Conservation (phyloP, 2,329 filamentous ascomycete species). For the Neopestalotiopsis clavispora region DNA sequence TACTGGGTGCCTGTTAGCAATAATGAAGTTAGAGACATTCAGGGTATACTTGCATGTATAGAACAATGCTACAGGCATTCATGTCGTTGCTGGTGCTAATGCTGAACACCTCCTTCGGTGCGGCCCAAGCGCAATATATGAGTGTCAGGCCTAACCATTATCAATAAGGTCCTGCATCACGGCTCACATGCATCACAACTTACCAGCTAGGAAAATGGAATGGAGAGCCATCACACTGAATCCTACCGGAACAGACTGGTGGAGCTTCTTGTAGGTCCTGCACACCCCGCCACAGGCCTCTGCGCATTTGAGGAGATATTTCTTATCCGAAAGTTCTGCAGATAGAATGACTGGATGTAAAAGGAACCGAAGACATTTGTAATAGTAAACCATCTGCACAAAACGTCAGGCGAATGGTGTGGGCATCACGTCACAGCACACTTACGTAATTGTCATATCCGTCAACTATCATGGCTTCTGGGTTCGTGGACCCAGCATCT, state of each 20-base stretch:
- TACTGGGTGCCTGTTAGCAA: neutral
- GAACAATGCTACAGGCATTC: conserved; percentile 31
- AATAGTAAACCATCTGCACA: conserved; percentile 31
- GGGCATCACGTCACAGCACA: neutral
- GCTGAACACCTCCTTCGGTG: conserved; percentile 26
- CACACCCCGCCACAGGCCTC: conserved; percentile 34
- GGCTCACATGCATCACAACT: neutral
- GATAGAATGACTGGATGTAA: conserved; percentile 28
- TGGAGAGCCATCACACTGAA: conserved; percentile 35
- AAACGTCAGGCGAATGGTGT: neutral
- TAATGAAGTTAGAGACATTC: neutral
- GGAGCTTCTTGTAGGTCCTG: conserved; percentile 34
- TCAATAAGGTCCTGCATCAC: neutral
- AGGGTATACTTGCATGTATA: conserved; percentile 22
- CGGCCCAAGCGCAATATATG: conserved; percentile 36
- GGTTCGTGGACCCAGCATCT: conserved; percentile 19
- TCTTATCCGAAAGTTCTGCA: conserved; percentile 20
- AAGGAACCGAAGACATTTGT: conserved; percentile 29
- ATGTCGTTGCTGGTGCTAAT: conserved; percentile 31
- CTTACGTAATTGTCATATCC: conserved; percentile 29
- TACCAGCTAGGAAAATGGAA: conserved; percentile 32
- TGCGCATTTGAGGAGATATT: conserved; percentile 26
- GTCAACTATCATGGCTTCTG: conserved; percentile 22
- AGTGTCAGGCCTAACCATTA: conserved; percentile 30
- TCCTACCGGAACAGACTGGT: conserved; percentile 31